These are phyloP conservation scores for Colletotrichum sp. DNA, from an alignment of 2,329 filamentous ascomycete species.

Conservation along the genomic window DNA sequence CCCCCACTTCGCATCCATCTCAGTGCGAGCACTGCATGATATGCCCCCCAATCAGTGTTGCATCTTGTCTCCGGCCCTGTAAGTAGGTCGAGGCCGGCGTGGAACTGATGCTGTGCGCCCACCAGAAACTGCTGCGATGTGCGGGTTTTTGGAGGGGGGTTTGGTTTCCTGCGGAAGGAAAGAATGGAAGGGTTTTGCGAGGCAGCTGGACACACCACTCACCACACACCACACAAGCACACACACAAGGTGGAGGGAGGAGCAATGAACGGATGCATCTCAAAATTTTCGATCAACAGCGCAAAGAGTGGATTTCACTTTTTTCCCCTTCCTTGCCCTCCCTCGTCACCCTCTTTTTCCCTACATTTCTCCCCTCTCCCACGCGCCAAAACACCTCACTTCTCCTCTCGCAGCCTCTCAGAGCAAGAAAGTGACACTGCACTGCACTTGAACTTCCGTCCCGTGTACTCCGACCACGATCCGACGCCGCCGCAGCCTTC, in stretches of 20 bases:
- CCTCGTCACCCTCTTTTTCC: not conserved
- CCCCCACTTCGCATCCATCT: constrained; percentile 2
- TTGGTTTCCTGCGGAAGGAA: not conserved
- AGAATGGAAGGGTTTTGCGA: not conserved
- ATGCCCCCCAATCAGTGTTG: constrained; percentile 8
- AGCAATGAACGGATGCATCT: constrained; percentile 13
- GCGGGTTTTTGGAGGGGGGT: not conserved
- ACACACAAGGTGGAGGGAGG: not conserved
- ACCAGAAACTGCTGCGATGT: not conserved
- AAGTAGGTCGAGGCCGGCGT: not conserved
- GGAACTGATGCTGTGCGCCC: constrained; percentile 3
- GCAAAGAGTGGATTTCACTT: constrained; percentile 1
- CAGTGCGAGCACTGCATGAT: not conserved
- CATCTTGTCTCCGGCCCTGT: not conserved
- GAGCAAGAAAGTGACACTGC: not conserved
- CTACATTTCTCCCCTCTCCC: not conserved
- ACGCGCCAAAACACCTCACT: not conserved
- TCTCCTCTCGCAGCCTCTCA: not conserved
- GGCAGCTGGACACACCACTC: not conserved
- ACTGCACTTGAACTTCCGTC: not conserved
- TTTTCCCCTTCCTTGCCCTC: not conserved
- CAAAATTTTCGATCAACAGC: constrained; percentile 15
- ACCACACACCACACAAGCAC: not conserved
- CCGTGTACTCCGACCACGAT: not conserved
- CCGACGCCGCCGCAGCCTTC: not conserved